Conservation (phyloP, 805 yeast species). For the Candida takata region DNA sequence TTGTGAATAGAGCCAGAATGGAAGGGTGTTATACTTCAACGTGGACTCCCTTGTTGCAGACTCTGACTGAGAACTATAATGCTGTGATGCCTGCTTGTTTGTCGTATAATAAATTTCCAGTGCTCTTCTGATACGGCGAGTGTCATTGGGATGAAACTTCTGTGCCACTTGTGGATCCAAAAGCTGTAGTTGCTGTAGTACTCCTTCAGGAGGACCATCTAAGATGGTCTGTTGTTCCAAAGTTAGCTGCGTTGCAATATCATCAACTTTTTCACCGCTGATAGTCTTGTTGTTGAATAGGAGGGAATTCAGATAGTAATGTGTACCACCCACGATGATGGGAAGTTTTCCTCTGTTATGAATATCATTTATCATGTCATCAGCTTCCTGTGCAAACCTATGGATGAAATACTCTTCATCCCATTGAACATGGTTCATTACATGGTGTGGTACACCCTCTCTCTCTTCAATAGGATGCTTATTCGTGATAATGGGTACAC, state of each 20-base stretch:
- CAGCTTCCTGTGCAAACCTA: conserved; percentile 69
- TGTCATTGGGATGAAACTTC: conserved; percentile 90
- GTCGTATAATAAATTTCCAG: conserved; percentile 70
- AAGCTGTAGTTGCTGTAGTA: conserved; percentile 40
- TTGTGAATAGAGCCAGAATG: conserved; percentile 79
- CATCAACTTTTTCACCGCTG: conserved; percentile 1
- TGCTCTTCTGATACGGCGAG: conserved; percentile 70
- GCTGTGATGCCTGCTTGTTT: conserved; percentile 59
- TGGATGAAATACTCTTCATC: conserved; percentile 75
- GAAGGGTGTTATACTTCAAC: conserved; percentile 52
- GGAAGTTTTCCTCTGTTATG: conserved; percentile 68
- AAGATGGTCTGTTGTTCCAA: conserved; percentile 36
- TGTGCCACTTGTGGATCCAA: conserved; percentile 67
- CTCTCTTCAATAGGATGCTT: conserved; percentile 84
- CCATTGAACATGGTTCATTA: conserved; percentile 82
- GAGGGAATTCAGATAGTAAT: conserved; percentile 79
- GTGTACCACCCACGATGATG: conserved; percentile 92
- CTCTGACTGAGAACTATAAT: conserved; percentile 55
- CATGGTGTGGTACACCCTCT: conserved; percentile 72
- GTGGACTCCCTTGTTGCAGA: conserved; percentile 37
- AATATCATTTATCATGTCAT: conserved; percentile 52
- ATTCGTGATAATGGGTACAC: conserved; percentile 72
- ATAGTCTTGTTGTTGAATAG: conserved; percentile 66
- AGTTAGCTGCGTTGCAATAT: conserved; percentile 16
- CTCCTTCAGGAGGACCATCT: conserved; percentile 45